Evolutionary conservation across 176 grass and related monocot species (phyloP).

Genomic region (Musa troglodytarum): DNA sequence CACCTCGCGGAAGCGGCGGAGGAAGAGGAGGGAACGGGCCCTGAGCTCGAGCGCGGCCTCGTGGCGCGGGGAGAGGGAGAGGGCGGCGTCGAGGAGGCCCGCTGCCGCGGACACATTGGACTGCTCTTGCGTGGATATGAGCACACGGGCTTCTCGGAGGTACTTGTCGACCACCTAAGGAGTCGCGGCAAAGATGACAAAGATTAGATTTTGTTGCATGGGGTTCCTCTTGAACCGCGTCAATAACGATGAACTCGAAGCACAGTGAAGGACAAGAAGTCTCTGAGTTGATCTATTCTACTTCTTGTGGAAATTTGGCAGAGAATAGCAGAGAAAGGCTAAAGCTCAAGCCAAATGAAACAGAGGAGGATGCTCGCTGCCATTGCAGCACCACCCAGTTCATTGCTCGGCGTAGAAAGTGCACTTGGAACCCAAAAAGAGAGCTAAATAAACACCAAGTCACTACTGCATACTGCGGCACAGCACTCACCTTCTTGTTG

Average conservation of each 20-base stretch:
- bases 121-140: slow-evolving; percentile 41
- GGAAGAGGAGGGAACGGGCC: slow-evolving; percentile 62
- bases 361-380: not conserved
- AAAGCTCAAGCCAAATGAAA: not conserved
- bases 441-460: not conserved
- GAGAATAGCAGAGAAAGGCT: not conserved
- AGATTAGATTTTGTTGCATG: slow-evolving; percentile 22
- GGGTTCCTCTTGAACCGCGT: not conserved
- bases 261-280: too few relatives aligned
- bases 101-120: slow-evolving; percentile 54
- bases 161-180: slow-evolving; percentile 76
- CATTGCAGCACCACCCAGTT: too few relatives aligned
- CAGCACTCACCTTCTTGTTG: slow-evolving; percentile 54
- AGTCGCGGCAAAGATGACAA: not conserved
- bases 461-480: too few relatives aligned
- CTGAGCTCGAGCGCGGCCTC: slow-evolving; percentile 80
- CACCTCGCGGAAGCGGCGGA: slow-evolving; percentile 72
- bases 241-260: not conserved
- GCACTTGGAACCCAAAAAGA: not conserved
- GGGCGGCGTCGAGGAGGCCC: slow-evolving; percentile 59
- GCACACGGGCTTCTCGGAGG: slow-evolving; percentile 56
- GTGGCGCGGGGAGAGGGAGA: slow-evolving; percentile 56
- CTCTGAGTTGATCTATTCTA: not conserved
- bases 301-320: not conserved
- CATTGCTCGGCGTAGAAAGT: not conserved